Conservation (phyloP, 2,329 filamentous ascomycete genomes). For the Calonectria crousiana region DNA sequence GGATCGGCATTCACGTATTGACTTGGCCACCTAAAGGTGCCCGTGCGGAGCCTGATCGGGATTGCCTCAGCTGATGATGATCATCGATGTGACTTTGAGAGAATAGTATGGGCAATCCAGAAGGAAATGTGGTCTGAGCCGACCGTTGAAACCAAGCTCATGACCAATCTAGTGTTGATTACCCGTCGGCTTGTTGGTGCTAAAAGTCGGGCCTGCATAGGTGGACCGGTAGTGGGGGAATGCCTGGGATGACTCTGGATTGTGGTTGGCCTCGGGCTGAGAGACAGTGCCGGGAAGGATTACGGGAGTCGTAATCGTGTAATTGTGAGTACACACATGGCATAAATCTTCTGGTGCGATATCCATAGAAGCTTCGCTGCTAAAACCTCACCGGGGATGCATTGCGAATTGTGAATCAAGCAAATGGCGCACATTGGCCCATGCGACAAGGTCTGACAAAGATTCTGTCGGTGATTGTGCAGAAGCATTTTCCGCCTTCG, state of each 20-base stretch:
- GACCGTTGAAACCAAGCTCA: background rate
- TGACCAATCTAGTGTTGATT: background rate
- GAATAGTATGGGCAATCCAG: background rate
- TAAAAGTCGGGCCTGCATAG: slow-evolving; percentile 2
- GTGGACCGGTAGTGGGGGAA: slow-evolving; percentile 14
- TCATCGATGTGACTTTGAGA: background rate
- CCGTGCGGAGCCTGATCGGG: background rate
- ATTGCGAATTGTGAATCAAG: slow-evolving; percentile 11
- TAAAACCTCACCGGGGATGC: background rate
- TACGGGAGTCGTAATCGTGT: background rate
- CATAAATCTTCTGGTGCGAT: background rate
- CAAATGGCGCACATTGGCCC: background rate
- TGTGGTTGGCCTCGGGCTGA: slow-evolving; percentile 2
- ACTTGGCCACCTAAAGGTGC: background rate
- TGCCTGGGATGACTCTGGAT: slow-evolving; percentile 4
- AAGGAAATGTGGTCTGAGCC: slow-evolving; percentile 10
- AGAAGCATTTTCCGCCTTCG: background rate
- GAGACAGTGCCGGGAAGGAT: background rate
- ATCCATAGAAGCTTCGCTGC: background rate
- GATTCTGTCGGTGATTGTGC: slow-evolving; percentile 5
- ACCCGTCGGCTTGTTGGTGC: slow-evolving; percentile 15
- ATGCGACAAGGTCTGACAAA: slow-evolving; percentile 7
- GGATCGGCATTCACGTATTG: background rate
- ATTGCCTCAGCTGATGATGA: slow-evolving; percentile 14
- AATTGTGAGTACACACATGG: background rate